Percentiles rank a stretch among this genome's conserved stretches.
Evolutionary conservation across 768 basidiomycete species (phyloP).

Genomic region (Saitozyma podzolica): DNA sequence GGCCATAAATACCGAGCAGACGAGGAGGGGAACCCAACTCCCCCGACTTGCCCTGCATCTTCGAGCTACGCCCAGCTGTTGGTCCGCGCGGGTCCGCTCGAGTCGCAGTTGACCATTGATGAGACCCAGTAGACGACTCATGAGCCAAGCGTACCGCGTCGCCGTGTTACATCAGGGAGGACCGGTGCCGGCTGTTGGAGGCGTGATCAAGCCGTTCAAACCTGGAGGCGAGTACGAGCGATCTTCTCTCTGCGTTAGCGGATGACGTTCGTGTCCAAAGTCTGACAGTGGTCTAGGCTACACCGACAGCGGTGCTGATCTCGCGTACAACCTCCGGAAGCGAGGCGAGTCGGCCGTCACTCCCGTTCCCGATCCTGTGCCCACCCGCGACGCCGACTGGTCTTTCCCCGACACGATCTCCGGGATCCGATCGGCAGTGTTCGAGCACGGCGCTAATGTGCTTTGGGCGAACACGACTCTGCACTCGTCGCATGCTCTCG

Average conservation of each 20-base stretch:
- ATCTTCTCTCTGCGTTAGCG: neutral
- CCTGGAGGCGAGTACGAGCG: conserved; percentile 28
- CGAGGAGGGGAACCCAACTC: too few relatives aligned
- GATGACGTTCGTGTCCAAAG: neutral
- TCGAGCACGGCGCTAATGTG: conserved; percentile 29
- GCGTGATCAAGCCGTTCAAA: conserved; percentile 46
- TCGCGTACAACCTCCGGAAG: conserved; percentile 31
- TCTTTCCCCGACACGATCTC: conserved; percentile 42
- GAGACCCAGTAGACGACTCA: too few relatives aligned
- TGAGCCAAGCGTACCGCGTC: conserved; percentile 3
- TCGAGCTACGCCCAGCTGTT: too few relatives aligned
- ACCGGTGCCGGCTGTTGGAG: conserved; percentile 32
- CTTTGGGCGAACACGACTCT: conserved; percentile 45
- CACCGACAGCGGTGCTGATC: conserved; percentile 39
- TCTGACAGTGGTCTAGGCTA: conserved; percentile 24
- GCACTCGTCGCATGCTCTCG: conserved; percentile 37
- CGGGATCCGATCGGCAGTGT: conserved; percentile 33
- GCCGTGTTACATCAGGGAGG: conserved; percentile 29
- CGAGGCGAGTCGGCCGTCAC: conserved; percentile 25
- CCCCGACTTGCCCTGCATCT: too few relatives aligned
- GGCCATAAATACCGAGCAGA: too few relatives aligned
- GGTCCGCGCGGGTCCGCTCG: too few relatives aligned
- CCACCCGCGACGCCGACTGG: conserved; percentile 29
- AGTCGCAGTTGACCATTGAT: too few relatives aligned
- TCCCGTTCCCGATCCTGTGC: conserved; percentile 14